Conservation (phyloP, 345 rosid species). For the Syzygium oleosum region DNA sequence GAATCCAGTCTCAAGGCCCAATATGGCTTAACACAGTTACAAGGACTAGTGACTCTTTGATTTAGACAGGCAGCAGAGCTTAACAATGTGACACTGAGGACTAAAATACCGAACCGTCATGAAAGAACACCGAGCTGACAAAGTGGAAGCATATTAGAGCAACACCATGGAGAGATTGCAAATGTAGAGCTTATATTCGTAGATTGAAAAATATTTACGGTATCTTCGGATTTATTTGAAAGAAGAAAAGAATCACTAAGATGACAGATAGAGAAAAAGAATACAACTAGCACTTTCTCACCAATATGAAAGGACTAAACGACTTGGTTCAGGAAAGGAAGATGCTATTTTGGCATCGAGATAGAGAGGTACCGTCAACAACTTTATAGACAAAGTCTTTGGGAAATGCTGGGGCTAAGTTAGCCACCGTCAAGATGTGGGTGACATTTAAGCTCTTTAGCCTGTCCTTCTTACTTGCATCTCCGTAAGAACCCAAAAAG, state of each 20-base stretch:
- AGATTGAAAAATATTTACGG: background rate
- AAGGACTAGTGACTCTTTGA: background rate
- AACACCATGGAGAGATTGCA: background rate
- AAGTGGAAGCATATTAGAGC: background rate
- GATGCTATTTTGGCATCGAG: background rate
- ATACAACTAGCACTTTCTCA: background rate
- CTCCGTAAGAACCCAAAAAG: constrained; percentile 29
- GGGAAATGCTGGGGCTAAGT: constrained; percentile 43
- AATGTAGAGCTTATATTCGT: background rate
- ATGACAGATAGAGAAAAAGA: background rate
- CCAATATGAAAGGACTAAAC: background rate
- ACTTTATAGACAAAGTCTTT: constrained; percentile 58
- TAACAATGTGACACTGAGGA: background rate
- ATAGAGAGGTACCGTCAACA: constrained; percentile 35
- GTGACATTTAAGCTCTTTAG: constrained; percentile 40
- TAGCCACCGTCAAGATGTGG: constrained; percentile 64
- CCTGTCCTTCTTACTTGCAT: constrained; percentile 40
- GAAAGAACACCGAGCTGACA: background rate
- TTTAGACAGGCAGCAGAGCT: background rate
- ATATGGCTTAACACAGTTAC: background rate
- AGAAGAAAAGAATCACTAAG: background rate
- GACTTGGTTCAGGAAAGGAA: background rate
- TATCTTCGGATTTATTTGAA: background rate
- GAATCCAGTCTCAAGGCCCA: background rate
- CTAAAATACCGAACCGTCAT: background rate